phyloP scores from a whole-genome alignment of 441 rosid genomes.

The Euphorbia schlechtendalii region DNA sequence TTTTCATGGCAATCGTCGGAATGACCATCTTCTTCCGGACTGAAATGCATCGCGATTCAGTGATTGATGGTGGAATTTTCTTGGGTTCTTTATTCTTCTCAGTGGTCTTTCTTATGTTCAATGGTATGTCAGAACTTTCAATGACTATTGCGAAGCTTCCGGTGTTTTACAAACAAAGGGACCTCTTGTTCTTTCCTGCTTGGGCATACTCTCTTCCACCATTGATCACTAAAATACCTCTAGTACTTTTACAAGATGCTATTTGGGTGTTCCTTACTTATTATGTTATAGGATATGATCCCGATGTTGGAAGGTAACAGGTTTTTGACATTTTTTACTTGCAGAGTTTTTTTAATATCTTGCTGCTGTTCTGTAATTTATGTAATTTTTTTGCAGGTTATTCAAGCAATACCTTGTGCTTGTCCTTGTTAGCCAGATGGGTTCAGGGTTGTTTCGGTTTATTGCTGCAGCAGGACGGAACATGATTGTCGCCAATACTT shows the following conservation, averaged over 20 bases:
- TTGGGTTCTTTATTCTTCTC: conserved; percentile 58
- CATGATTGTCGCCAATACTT: conserved; percentile 62
- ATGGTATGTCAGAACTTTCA: conserved; percentile 63
- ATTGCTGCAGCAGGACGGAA: conserved; percentile 60
- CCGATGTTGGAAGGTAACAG: conserved; percentile 48
- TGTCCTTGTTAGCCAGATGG: conserved; percentile 52
- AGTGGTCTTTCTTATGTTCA: conserved; percentile 49
- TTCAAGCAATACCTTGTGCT: conserved; percentile 57
- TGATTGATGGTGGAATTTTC: conserved; percentile 47
- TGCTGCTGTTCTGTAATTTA: too few relatives aligned
- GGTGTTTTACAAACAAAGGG: conserved; percentile 82
- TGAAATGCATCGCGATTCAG: conserved; percentile 40
- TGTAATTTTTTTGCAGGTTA: conserved; percentile 39
- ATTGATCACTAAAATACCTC: conserved; percentile 75
- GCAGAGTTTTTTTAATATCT: background rate
- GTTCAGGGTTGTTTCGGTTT: conserved; percentile 56
- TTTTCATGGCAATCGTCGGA: conserved; percentile 28
- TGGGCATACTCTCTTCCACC: conserved; percentile 71
- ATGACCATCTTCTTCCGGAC: conserved; percentile 70
- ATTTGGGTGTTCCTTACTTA: conserved; percentile 63
- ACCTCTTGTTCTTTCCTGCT: conserved; percentile 57
- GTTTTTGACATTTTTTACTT: too few relatives aligned
- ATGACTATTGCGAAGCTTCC: conserved; percentile 76
- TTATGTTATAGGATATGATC: conserved; percentile 74
- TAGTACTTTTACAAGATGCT: conserved; percentile 50